These are phyloP conservation scores for Blastocrithidia nonstop DNA, from an alignment of 208 protist species.

Conservation along the genomic window DNA sequence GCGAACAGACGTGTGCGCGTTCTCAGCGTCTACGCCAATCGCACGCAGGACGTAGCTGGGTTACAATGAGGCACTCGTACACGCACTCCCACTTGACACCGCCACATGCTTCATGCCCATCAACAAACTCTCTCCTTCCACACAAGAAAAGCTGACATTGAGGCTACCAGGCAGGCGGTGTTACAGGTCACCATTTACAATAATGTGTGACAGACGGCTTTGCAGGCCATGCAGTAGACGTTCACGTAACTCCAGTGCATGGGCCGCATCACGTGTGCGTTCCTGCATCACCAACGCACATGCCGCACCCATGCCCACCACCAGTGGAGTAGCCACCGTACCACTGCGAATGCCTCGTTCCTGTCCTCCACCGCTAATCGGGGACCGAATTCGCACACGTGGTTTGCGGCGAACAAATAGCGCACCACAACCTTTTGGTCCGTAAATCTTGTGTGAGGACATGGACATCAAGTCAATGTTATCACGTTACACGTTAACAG, in stretches of 20 bases:
- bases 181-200: conserved; percentile 89
- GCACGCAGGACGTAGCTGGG: conserved; percentile 98
- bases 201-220: conserved; percentile 66
- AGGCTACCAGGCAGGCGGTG: conserved; percentile 91
- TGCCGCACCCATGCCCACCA: conserved; percentile 90
- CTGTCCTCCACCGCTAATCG: conserved; percentile 98
- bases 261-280: conserved; percentile 87
- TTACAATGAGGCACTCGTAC: conserved; percentile 98
- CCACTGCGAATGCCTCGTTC: conserved; percentile 92
- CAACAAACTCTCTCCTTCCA: conserved; percentile 98
- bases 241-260: conserved; percentile 69
- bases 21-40: conserved; percentile 95
- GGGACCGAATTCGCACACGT: conserved; percentile 92
- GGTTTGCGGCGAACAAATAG: conserved; percentile 87
- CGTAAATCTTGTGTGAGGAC: conserved; percentile 97
- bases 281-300: conserved; percentile 84
- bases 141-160: conserved; percentile 97
- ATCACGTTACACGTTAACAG: conserved; percentile 93
- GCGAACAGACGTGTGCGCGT: conserved; percentile 98
- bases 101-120: conserved; percentile 97
- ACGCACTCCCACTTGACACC: conserved; percentile 94
- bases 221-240: conserved; percentile 80
- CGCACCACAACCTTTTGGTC: conserved; percentile 90
- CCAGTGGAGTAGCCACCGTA: conserved; percentile 87
- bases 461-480: conserved; percentile 97